These are phyloP conservation scores for Xylaria intraflava DNA, from an alignment of 495 filamentous ascomycete species.

Conservation along the genomic window DNA sequence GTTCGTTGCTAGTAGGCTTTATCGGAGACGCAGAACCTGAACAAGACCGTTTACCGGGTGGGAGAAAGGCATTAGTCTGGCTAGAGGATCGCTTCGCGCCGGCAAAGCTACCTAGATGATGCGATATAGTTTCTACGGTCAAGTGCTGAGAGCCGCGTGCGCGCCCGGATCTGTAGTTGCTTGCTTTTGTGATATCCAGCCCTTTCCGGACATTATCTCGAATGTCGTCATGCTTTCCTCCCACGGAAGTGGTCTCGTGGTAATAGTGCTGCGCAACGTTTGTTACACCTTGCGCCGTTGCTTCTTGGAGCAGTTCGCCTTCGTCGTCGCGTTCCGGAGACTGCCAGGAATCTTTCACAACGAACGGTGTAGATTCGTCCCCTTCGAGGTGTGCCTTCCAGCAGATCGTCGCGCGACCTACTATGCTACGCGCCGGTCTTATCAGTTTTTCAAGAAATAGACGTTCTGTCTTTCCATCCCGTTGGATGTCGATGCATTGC, in stretches of 20 bases:
- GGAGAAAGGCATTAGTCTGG: constrained; percentile 20
- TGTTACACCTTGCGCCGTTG: constrained; percentile 31
- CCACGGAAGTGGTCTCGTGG: constrained; percentile 38
- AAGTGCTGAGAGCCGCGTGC: too few relatives aligned
- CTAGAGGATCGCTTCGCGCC: constrained; percentile 23
- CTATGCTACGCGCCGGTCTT: constrained; percentile 28
- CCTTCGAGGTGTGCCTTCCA: constrained; percentile 38
- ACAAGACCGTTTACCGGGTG: constrained; percentile 26
- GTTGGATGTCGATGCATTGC: constrained; percentile 34
- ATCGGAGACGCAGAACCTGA: background rate
- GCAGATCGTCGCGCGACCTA: constrained; percentile 41
- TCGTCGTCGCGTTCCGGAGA: constrained; percentile 40
- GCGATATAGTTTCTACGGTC: constrained; percentile 19
- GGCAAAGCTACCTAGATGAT: constrained; percentile 23
- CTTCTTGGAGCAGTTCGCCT: constrained; percentile 33
- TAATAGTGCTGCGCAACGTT: constrained; percentile 41
- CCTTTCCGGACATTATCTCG: constrained; percentile 26
- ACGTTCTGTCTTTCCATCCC: constrained; percentile 31
- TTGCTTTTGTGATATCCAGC: constrained; percentile 30
- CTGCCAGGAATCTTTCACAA: constrained; percentile 47
- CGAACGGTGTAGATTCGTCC: constrained; percentile 19
- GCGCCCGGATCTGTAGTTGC: constrained; percentile 25
- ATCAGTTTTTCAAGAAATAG: constrained; percentile 40
- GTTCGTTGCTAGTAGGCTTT: too few relatives aligned
- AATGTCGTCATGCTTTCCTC: too few relatives aligned